phyloP scores from a whole-genome alignment of 345 rosid species.

The Salix arbutifolia region DNA sequence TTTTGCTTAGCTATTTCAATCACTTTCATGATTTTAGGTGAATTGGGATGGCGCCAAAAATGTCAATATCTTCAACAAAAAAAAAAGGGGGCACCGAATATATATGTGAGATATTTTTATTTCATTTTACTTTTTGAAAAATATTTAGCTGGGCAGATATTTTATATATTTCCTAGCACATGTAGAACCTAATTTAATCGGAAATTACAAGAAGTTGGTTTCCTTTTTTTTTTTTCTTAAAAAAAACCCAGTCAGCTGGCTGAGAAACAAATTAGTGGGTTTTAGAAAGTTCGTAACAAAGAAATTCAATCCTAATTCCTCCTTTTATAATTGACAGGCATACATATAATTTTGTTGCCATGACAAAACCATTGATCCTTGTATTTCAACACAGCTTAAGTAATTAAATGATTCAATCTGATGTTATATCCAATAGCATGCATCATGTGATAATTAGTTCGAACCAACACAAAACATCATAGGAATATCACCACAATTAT shows the following conservation, averaged over 20 bases:
- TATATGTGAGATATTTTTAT: constrained; percentile 4
- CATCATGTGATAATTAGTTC: too few species aligned
- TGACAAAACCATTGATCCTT: too few species aligned
- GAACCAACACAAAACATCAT: not conserved
- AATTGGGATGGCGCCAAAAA: constrained; percentile 12
- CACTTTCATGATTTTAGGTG: constrained; percentile 25
- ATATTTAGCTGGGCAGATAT: not conserved
- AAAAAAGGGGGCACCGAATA: constrained; percentile 2
- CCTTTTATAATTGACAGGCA: too few species aligned
- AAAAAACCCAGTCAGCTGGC: too few species aligned
- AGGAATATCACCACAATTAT: not conserved
- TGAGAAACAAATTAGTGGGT: too few species aligned
- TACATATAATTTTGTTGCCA: too few species aligned
- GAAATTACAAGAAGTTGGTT: not conserved
- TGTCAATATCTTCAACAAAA: constrained; percentile 20
- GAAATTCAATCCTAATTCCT: too few species aligned
- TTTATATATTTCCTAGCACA: not conserved
- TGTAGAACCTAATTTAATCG: not conserved
- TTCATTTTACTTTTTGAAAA: not conserved
- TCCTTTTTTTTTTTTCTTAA: too few species aligned
- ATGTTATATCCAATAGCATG: too few species aligned
- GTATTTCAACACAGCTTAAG: too few species aligned
- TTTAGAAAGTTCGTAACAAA: too few species aligned
- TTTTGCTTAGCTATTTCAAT: not conserved
- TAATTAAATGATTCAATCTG: too few species aligned